Evolutionary conservation across 23 red algal species (phyloP), one percentile per base, ranked within the genome.

Genomic region (Gracilariopsis chorda): DNA sequence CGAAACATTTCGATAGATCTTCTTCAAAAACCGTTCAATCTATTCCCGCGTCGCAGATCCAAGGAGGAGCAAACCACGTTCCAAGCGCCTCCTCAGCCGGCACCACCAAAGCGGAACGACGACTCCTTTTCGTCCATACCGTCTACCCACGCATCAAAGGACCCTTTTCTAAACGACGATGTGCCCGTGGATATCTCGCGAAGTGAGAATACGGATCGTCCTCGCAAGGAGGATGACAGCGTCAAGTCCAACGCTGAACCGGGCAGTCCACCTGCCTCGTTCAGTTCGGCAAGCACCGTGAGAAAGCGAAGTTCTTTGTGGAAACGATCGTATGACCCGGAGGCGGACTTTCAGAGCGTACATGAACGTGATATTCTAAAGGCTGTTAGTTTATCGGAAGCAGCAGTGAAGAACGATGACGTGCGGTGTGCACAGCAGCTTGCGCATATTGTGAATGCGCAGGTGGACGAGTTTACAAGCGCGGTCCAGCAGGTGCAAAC

Each of bases 141-240:
- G 13, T 69, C 56, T 32, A 91, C 88, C 13, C 88, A 91, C 82
- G 88, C 88, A 23, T 81, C 73, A 20, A 49, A 59, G 23, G 88
- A 91, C 49, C 88, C 88, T 21, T 91, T 91, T 75, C 63, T 91
- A 23, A 91, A 91, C 48, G 88, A 91, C 34, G 88, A 89, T 39
- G 65, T 89, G 6, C 85, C 85, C 25, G 69, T 89, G 20, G 85
- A 72, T 42, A 36, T 89, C 24, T 77, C 85, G n/a, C 65, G 28
- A 47, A 58, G 48, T 52, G 85, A 89, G 34, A 51, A n/a, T 51
- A 52, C 60, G 4, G 85, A 89, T 78, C 42, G 85, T 34, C 85
- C 85, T 0, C 61, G 85, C 24, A 42, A 43, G 63, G 72, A 89
- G 20, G 85, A 89, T 29, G 85, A 78, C 34, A 57, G 69, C 51